Evolutionary conservation across 2,329 filamentous ascomycete species (phyloP), one percentile per base, ranked within the genome.

Genomic region (Epichloe uncinata): DNA sequence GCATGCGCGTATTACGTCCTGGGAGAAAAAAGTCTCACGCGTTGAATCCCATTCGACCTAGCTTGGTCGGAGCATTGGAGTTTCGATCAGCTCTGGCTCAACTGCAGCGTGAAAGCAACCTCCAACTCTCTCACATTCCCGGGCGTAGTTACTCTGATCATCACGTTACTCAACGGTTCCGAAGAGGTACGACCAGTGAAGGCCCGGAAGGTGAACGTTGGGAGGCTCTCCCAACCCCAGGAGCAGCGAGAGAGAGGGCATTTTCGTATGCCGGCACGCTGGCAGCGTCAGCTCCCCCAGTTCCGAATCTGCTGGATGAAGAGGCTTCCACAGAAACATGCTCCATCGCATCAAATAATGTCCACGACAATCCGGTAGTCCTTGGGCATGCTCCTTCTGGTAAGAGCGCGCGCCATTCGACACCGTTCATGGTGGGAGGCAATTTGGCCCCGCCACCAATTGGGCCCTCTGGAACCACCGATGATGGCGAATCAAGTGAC

Each of bases 51-150:
- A 96, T 98, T 54, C 78, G 93, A 41, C 91, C 93, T 1, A 97
- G 93, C 70, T 71, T 98, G 44, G 84, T 98, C 3, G 93, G 93
- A 42, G 93, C 87, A 8, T 73, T 98, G 51, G 93, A 98, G 66
- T 98, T 98, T 59, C 79, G 90, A 58, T 91, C 91, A 2, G 84
- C 95, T 3, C 71, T 98, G 43, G 84, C 87, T n/a, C 89, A 89
- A 3, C 69, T 98, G 50, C 83, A 94, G 59, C 85, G 82, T 55
- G 86, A 88, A 50, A 80, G 86, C 60, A 93, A 87, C 55, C 78
- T 86, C 26, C 81, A 82, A 57, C 76, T 85, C 16, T 78, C 81
- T 42, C 78, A 82, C 2, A 81, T 95, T 53, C 75, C 81, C 55
- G 67, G 81, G 22, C 77, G 85, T 52, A 79, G 83, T 58, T 65